phyloP scores from a whole-genome alignment of 164 flowering plant genomes.

The Stephania cephalantha region DNA sequence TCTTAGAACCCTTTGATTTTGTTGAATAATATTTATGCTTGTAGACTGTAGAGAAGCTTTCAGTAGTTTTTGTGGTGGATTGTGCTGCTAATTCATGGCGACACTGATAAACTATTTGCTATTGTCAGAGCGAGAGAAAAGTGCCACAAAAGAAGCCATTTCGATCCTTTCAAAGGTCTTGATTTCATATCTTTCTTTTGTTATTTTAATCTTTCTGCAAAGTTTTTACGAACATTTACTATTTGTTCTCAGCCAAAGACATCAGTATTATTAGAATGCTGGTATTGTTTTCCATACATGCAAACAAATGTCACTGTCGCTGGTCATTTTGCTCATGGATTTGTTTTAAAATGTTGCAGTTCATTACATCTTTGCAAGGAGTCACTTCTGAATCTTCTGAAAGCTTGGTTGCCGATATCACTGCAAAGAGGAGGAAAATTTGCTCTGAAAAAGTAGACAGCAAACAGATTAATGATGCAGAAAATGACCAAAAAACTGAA shows the following conservation, averaged over 20 bases:
- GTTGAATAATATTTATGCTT: too few species aligned
- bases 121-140: conserved; percentile 79
- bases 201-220: neutral
- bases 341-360: conserved; percentile 31
- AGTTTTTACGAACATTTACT: neutral
- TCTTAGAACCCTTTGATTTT: too few species aligned
- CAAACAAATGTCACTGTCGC: neutral
- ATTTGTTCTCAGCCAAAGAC: neutral
- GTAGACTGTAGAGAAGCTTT: too few species aligned
- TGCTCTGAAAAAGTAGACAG: conserved; percentile 22
- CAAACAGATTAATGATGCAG: conserved; percentile 10
- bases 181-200: neutral
- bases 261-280: neutral
- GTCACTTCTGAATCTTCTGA: conserved; percentile 20
- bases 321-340: neutral
- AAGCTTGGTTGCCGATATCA: conserved; percentile 19
- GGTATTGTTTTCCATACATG: neutral
- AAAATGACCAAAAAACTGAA: conserved; percentile 13
- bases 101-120: conserved; percentile 9
- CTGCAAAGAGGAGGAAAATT: conserved; percentile 46
- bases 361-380: conserved; percentile 21
- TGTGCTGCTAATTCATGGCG: neutral
- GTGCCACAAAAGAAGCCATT: conserved; percentile 93
- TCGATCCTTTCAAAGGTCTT: conserved; percentile 63
- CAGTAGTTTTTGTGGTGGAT: too few species aligned